phyloP scores from a whole-genome alignment of 148 eudicot genomes.

The Rhododendron molle region DNA sequence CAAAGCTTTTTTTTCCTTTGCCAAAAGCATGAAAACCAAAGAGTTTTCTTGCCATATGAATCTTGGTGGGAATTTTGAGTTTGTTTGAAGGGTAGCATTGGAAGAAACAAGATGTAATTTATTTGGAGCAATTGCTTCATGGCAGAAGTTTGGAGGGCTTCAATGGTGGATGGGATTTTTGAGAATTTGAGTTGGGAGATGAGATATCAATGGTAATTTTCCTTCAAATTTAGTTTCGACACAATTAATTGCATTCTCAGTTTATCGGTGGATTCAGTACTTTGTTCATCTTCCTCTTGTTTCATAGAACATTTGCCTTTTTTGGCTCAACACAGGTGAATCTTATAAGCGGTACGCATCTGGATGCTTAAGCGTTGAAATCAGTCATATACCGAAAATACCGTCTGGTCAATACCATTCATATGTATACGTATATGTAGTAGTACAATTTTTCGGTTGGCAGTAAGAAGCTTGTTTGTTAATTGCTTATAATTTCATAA shows the following conservation, averaged over 20 bases:
- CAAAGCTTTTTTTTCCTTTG: not conserved
- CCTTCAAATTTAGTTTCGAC: not conserved
- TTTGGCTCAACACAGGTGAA: not conserved
- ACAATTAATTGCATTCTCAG: not conserved
- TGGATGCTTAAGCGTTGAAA: not conserved
- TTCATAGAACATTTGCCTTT: not conserved
- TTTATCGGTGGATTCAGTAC: not conserved
- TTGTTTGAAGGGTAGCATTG: constrained; percentile 4
- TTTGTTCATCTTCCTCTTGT: not conserved
- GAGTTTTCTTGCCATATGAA: constrained; percentile 15
- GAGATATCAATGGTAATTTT: not conserved
- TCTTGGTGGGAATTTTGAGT: not conserved
- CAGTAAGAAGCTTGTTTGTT: not conserved
- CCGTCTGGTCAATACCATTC: too few species aligned
- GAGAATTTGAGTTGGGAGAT: constrained; percentile 1
- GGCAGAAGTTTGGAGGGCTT: not conserved
- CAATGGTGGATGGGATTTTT: not conserved
- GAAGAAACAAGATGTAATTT: not conserved
- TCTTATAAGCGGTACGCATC: not conserved
- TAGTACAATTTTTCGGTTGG: not conserved
- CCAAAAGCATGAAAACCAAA: constrained; percentile 3
- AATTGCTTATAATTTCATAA: not conserved
- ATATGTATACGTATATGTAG: too few species aligned
- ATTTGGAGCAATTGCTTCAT: not conserved
- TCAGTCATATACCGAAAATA: not conserved